phyloP scores from a whole-genome alignment of 108 stramenopile species.

The Cyclotella atomus region DNA sequence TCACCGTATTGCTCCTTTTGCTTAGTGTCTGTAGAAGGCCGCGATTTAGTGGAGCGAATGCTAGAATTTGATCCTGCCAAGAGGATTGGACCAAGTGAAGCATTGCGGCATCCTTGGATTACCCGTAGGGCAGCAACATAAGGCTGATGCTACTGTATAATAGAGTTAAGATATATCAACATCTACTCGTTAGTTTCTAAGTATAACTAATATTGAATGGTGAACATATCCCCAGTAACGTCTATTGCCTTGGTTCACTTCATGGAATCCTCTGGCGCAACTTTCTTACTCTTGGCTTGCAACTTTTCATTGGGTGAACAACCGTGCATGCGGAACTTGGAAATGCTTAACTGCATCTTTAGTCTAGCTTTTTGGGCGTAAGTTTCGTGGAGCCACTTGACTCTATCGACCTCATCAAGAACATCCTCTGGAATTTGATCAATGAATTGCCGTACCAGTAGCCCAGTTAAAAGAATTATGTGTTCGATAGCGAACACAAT shows the following conservation, averaged over 20 bases:
- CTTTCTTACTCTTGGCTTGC: not conserved
- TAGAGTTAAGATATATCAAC: too few species aligned
- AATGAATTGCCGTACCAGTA: conserved; percentile 45
- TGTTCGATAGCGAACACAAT: conserved; percentile 82
- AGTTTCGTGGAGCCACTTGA: conserved; percentile 40
- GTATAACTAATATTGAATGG: too few species aligned
- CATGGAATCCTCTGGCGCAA: too few species aligned
- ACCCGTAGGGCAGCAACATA: conserved; percentile 36
- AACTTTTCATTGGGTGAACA: not conserved
- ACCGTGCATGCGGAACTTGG: not conserved
- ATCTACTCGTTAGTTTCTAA: too few species aligned
- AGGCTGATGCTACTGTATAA: not conserved
- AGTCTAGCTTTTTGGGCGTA: conserved; percentile 12
- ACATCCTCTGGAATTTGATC: conserved; percentile 58
- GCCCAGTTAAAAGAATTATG: conserved; percentile 52
- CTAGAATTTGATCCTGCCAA: conserved; percentile 55
- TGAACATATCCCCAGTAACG: too few species aligned
- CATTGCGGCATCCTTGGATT: conserved; percentile 67
- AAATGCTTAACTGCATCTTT: too few species aligned
- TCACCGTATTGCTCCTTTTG: not conserved
- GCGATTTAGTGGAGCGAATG: conserved; percentile 68
- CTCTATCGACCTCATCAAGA: conserved; percentile 40
- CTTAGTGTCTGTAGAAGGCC: conserved; percentile 55
- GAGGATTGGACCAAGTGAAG: conserved; percentile 50
- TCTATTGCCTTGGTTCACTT: too few species aligned